These are phyloP conservation scores for Tolypocladium capitatum DNA, from an alignment of 2,329 filamentous ascomycete species.

Conservation along the genomic window DNA sequence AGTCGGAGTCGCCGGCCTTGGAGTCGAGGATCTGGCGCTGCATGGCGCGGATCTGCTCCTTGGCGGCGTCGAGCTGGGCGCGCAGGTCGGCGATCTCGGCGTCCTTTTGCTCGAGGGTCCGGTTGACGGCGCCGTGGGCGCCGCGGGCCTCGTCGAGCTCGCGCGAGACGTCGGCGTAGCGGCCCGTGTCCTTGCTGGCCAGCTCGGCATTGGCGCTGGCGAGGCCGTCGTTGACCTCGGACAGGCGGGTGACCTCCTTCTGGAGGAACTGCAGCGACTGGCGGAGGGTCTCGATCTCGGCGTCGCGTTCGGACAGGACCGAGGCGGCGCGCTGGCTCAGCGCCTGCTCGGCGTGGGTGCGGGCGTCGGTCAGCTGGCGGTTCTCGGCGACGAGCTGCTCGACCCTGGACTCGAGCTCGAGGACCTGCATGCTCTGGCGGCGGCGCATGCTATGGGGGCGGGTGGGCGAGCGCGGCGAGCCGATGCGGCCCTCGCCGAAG, in stretches of 20 bases:
- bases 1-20: slow-evolving; percentile 52
- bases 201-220: slow-evolving; percentile 66
- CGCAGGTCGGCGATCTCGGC: slow-evolving; percentile 68
- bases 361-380: slow-evolving; percentile 60
- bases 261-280: slow-evolving; percentile 68
- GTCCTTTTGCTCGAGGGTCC: slow-evolving; percentile 67
- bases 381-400: slow-evolving; percentile 83
- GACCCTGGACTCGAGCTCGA: slow-evolving; percentile 77
- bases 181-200: slow-evolving; percentile 59
- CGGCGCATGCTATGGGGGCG: slow-evolving; percentile 92
- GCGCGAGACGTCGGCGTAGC: slow-evolving; percentile 49
- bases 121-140: slow-evolving; percentile 48
- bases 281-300: slow-evolving; percentile 72
- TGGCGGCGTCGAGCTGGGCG: slow-evolving; percentile 62
- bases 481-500: slow-evolving; percentile 75
- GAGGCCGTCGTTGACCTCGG: slow-evolving; percentile 70
- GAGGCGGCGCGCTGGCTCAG: slow-evolving; percentile 53
- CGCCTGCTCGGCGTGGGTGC: slow-evolving; percentile 52
- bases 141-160: slow-evolving; percentile 57
- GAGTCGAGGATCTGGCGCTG: slow-evolving; percentile 41
- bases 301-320: slow-evolving; percentile 67
- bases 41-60: slow-evolving; percentile 42
- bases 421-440: slow-evolving; percentile 91
- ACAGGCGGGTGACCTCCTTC: slow-evolving; percentile 67
- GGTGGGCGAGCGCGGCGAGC: slow-evolving; percentile 82